Base-by-base conservation (phyloP, 768 basidiomycete species). In the Pisolithus microcarpus region DNA sequence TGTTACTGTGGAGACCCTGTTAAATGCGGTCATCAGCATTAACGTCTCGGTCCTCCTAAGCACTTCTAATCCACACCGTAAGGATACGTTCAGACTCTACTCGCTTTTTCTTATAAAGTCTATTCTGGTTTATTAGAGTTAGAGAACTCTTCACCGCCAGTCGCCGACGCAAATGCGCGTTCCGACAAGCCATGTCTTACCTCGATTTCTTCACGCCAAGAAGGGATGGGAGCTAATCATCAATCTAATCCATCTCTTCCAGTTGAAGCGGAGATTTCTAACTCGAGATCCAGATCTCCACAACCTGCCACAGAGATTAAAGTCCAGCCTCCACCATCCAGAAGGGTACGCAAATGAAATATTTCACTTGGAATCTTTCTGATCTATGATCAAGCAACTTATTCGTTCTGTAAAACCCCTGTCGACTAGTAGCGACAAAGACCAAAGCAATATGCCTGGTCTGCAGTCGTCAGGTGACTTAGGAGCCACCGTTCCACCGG, bases 111-210 rank as follows among this genome's bases (percentile, higher is more conserved):
- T 50, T 5, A 55, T 13, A 49, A 23, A 54, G 13, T 15, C 11
- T 8, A 26, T 46, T 18, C 13, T 4, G 9, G 21, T n/a, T 19
- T 34, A 58, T 57, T 28, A 21, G 15, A n/a, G 19, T 34, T 45
- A 21, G 57, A 53, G 28, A 51, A 52, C 43, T 56, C 57, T 16
- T 75, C 73, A 8, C 65, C 78, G 0, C 79, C 79, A 1, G 72
- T 76, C 42, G 67, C 72, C 36, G 66, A 82, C 10, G 76, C 76
- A 4, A 83, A 81, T 52, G 76, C 79, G 0, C 71, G 73, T 53
- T 69, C 74, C 3, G 71, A 75, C 18, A 82, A 84, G 53, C 74
- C 75, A 0, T 75, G 77, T 5, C 52, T 73, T 7, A 65, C 72
- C 36, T 47, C 50, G 13, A 34, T n/a, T 7, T 15, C 49, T 36